Base-by-base conservation (phyloP, 2,329 filamentous ascomycete species). In the Triangularia setosa region DNA sequence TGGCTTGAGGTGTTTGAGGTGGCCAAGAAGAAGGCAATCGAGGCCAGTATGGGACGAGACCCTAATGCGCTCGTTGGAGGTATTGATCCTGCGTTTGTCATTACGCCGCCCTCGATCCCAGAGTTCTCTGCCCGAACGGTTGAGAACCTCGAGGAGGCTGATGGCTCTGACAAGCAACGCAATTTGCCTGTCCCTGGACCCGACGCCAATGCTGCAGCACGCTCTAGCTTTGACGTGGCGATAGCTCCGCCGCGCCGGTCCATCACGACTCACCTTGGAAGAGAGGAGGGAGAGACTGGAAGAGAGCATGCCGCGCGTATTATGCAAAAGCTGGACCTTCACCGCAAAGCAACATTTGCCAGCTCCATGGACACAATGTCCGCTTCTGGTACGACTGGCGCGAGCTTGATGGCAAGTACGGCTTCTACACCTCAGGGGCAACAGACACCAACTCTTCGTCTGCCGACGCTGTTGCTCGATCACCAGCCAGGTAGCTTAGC, bases 1-100 rank as follows among this genome's bases (percentile, higher is more conserved):
- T 99, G 95, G 95, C 87, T 99, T 62, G 87, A 91, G 68, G 89
- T 94, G 0, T 97, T 99, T 71, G 94, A 99, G 70, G 87, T 93
- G 16, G 93, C 94, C 61, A 99, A 99, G 79, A 92, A 93, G 70
- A 92, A 90, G 73, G 94, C 94, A 0, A 86, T 99, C 57, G 92
- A 98, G 74, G 89, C 83, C 16, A 89, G 81, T 72, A 84, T 87
- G 68, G 82, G 80, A 30, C 79, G 82, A 59, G 81, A 81, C 58
- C 80, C 75, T 62, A 78, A 76, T 23, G 75, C 79, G 2, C 73
- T 83, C 4, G 77, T 80, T 4, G 82, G 83, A 24, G 80, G 81
- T 24, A 73, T 83, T 56, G 89, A 90, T 71, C 87, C 93, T 61
- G 95, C 95, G 12, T 99, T 98, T 78, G 90, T 93, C 6, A 96